Evolutionary conservation across 2,329 filamentous ascomycete species (phyloP).

Genomic region (Calycina herbarum): DNA sequence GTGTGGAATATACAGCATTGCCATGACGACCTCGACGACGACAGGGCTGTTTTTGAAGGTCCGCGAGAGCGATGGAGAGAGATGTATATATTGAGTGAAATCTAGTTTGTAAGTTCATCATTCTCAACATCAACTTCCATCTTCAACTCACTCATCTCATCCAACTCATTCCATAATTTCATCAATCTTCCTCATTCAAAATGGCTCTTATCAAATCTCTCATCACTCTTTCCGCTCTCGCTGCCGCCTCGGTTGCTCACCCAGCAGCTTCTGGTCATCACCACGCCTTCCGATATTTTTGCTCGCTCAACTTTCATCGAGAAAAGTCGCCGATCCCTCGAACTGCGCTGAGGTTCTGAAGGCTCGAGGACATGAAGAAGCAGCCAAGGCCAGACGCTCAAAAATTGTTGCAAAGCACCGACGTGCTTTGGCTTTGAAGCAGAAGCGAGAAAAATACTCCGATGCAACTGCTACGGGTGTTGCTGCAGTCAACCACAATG

Average conservation of each 20-base stretch:
- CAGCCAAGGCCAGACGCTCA: neutral
- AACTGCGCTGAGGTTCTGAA: slow-evolving; percentile 2
- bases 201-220: neutral
- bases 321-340: neutral
- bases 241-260: neutral
- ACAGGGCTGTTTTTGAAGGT: neutral
- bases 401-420: neutral
- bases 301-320: neutral
- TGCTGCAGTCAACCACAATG: slow-evolving; percentile 5
- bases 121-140: neutral
- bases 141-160: neutral
- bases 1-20: too few species aligned
- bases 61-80: neutral
- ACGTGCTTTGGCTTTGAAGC: neutral
- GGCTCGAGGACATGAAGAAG: slow-evolving; percentile 2
- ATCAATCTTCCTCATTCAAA: neutral
- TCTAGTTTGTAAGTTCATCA: neutral
- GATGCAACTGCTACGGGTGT: neutral
- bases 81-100: neutral
- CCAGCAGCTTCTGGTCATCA: slow-evolving; percentile 3
- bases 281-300: neutral
- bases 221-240: neutral
- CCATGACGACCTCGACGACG: too few species aligned
- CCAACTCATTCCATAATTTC: neutral
- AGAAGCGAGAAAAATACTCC: slow-evolving; percentile 4